Base-by-base conservation (phyloP, 2,329 filamentous ascomycete species). In the Hymenoscyphus fraxineus region DNA sequence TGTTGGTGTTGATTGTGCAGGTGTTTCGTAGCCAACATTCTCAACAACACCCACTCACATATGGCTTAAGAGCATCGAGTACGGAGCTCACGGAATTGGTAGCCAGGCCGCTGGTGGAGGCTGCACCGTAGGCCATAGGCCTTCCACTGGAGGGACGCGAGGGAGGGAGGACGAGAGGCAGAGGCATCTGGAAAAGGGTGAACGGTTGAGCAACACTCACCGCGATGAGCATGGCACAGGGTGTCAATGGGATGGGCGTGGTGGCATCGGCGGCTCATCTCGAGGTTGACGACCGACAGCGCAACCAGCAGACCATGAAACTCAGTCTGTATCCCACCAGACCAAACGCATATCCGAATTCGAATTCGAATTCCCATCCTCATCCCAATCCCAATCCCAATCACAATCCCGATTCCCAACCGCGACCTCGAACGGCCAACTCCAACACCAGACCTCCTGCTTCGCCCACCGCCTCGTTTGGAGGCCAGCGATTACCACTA, bases 271-370 rank as follows among this genome's bases (percentile, higher is more conserved):
- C 64, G 6, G 57, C 65, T 1, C 59, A 58, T 57, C 62, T 60
- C 22, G 60, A 70, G 60, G 62, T 65, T 51, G 65, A 68, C 31
- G 60, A 58, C n/a, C 68, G 67, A 44, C 71, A 73, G 58, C 63
- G 69, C 59, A 72, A 60, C 27, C 60, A 65, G 12, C 64, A 59
- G 54, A 47, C 67, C 59, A 71, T 70, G 69, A 73, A 72, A 60
- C 71, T 74, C 66, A 70, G 66, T 63, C 66, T 73, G 4, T 71
- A 74, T 63, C 71, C 72, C 16, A 27, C 54, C 19, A 22, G 44
- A 19, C 64, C 66, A 9, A 62, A 41, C 9, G 35, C 6, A 35
- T 10, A 35, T 35, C 35, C 35, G 9, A 35, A 35, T 35, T 6
- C 4, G 4, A 35, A 35, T 7, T 7, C 35, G 35, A 35, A 35